phyloP scores from a whole-genome alignment of 306 rosid species.

The Ceratonia siliqua region DNA sequence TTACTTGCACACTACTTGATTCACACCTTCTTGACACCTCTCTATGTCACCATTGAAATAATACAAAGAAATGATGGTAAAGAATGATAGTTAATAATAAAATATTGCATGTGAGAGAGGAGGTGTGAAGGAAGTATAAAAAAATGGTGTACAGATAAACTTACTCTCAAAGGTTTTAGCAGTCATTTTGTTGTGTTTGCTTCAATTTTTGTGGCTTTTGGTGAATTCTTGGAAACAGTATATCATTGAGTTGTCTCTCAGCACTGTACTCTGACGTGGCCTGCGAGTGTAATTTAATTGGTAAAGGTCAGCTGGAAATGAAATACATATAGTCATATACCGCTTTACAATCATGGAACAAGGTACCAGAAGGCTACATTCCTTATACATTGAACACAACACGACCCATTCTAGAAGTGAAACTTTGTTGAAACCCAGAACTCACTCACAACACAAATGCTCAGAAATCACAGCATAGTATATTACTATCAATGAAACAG shows the following conservation, averaged over 20 bases:
- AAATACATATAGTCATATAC: background rate
- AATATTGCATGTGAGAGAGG: too few species aligned
- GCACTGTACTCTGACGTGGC: constrained; percentile 85
- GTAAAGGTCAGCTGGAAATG: constrained; percentile 23
- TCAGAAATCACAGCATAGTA: too few species aligned
- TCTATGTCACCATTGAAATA: too few species aligned
- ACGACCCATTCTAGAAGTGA: background rate
- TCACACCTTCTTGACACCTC: too few species aligned
- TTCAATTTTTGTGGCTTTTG: constrained; percentile 59
- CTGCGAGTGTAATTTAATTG: constrained; percentile 45
- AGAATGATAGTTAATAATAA: too few species aligned
- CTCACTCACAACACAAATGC: too few species aligned
- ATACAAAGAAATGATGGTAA: too few species aligned
- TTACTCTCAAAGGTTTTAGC: background rate
- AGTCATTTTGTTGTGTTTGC: constrained; percentile 61
- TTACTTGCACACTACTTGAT: too few species aligned
- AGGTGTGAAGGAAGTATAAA: too few species aligned
- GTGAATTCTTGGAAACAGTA: constrained; percentile 66
- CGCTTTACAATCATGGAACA: background rate
- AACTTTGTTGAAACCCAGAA: too few species aligned
- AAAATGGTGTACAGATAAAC: too few species aligned
- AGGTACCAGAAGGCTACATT: background rate
- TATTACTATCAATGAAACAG: too few species aligned
- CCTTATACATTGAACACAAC: background rate
- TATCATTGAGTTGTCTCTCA: constrained; percentile 77